Conservation (phyloP, 1,139 yeast genomes). For the Suhomyces ambrosiae region DNA sequence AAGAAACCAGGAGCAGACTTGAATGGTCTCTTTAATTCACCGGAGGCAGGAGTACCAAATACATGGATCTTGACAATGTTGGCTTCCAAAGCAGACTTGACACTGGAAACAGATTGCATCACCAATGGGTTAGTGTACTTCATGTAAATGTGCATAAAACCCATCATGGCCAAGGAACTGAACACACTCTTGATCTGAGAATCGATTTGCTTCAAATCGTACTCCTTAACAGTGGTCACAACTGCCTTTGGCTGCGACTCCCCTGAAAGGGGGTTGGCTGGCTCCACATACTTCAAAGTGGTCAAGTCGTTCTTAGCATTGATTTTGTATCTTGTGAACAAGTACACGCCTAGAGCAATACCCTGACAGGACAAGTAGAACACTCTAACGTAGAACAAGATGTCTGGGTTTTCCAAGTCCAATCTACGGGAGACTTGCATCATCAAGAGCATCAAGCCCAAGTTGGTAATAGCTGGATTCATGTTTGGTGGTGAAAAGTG, state of each 20-base stretch:
- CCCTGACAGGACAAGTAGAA: constrained; percentile 70
- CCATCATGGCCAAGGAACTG: constrained; percentile 97
- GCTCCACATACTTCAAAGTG: constrained; percentile 86
- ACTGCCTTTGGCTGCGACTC: constrained; percentile 71
- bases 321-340: constrained; percentile 63
- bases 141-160: constrained; percentile 97
- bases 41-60: constrained; percentile 79
- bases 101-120: constrained; percentile 89
- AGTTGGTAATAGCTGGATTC: constrained; percentile 87
- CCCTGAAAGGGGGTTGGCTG: constrained; percentile 80
- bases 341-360: constrained; percentile 66
- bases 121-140: constrained; percentile 96
- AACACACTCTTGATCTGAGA: constrained; percentile 77
- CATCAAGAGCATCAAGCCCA: constrained; percentile 91
- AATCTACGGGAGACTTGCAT: constrained; percentile 93
- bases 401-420: constrained; percentile 84
- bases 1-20: constrained; percentile 83
- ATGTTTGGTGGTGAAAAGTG: constrained; percentile 28
- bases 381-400: constrained; percentile 74
- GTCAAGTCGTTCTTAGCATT: constrained; percentile 84
- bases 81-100: constrained; percentile 87
- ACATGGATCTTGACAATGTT: constrained; percentile 91
- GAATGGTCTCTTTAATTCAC: constrained; percentile 97
- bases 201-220: constrained; percentile 86
- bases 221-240: constrained; percentile 91